A percentile compares a stretch with the other conserved stretches of the same genome.
Conservation (phyloP, 306 rosid genomes). For the Medicago ruthenica region DNA sequence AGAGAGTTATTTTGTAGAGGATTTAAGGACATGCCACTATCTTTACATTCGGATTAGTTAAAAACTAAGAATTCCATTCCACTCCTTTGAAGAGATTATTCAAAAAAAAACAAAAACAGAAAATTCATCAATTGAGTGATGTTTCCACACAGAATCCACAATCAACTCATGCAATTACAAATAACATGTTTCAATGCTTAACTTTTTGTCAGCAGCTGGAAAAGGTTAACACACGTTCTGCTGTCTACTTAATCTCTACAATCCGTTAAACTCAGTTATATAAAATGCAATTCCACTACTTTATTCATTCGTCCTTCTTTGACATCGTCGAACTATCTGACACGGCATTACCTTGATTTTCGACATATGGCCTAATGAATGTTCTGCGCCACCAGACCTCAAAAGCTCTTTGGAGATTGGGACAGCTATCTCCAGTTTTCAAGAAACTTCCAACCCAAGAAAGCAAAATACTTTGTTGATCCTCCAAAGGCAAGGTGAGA, state of each 20-base stretch:
- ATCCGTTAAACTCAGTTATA: slow-evolving; percentile 27
- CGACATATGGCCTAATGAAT: slow-evolving; percentile 74
- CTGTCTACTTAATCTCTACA: slow-evolving; percentile 41
- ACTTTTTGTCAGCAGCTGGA: slow-evolving; percentile 35
- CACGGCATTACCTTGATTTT: slow-evolving; percentile 57
- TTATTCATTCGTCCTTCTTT: slow-evolving; percentile 38
- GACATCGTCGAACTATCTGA: slow-evolving; percentile 55
- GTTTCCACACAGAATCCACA: slow-evolving; percentile 28
- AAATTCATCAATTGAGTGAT: slow-evolving; percentile 36
- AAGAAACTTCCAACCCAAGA: slow-evolving; percentile 91
- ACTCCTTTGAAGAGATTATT: slow-evolving; percentile 40
- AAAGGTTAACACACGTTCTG: slow-evolving; percentile 39
- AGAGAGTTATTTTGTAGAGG: background rate
- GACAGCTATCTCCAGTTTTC: slow-evolving; percentile 91
- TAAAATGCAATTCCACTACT: slow-evolving; percentile 31
- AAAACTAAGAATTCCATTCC: slow-evolving; percentile 37
- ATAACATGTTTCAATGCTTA: slow-evolving; percentile 15
- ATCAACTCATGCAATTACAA: slow-evolving; percentile 40
- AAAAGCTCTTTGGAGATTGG: slow-evolving; percentile 93
- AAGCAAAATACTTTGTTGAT: slow-evolving; percentile 88
- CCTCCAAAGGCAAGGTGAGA: slow-evolving; percentile 93
- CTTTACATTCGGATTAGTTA: background rate
- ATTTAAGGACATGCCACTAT: background rate
- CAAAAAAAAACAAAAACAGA: slow-evolving; percentile 36
- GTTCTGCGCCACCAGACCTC: slow-evolving; percentile 99